These are phyloP conservation scores for Hirschioporus abietinus DNA, from an alignment of 768 basidiomycete genomes.

Conservation along the genomic window DNA sequence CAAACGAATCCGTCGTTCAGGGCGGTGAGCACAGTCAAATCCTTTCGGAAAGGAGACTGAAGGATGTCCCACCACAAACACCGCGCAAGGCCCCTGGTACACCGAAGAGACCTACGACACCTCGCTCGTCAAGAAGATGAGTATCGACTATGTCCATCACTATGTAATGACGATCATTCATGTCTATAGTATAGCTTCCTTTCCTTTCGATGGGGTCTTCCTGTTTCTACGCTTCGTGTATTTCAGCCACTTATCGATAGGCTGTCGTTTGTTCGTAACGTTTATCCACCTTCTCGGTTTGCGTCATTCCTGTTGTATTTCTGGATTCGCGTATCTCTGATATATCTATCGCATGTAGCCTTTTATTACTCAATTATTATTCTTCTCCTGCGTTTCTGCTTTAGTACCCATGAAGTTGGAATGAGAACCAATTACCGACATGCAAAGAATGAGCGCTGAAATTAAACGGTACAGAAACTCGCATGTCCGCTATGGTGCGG, in stretches of 20 bases:
- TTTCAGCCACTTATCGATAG: not conserved
- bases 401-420: not conserved
- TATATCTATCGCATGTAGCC: not conserved
- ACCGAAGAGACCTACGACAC: slow-evolving; percentile 51
- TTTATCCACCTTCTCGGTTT: not conserved
- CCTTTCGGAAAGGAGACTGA: slow-evolving; percentile 46
- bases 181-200: not conserved
- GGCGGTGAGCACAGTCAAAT: slow-evolving; percentile 30
- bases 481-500: no score
- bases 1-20: slow-evolving; percentile 37
- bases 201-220: not conserved
- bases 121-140: slow-evolving; percentile 19
- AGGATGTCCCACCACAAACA: slow-evolving; percentile 44
- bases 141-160: not conserved
- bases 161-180: not conserved
- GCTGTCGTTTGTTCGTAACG: not conserved
- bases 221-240: not conserved
- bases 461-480: no score
- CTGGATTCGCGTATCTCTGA: not conserved
- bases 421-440: not conserved
- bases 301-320: not conserved
- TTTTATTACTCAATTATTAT: not conserved
- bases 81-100: slow-evolving; percentile 60
- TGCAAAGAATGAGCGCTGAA: no score
- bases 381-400: no score